phyloP scores from a whole-genome alignment of 1,284 basidiomycete genomes.

The Cutaneotrichosporon sp. region DNA sequence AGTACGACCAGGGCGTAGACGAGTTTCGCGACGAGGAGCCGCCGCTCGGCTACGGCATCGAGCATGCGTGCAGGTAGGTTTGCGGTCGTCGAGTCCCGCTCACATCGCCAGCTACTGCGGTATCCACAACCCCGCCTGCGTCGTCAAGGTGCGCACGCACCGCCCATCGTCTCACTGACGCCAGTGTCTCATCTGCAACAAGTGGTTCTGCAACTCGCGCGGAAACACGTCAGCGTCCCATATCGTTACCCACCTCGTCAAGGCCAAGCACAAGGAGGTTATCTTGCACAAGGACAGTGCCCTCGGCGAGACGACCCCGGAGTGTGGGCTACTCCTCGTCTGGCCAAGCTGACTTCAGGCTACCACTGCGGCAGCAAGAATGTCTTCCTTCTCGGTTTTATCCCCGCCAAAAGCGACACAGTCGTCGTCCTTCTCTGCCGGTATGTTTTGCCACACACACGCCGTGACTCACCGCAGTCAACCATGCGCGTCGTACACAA shows the following conservation, averaged over 20 bases:
- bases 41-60: slow-evolving; percentile 68
- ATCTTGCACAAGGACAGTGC: slow-evolving; percentile 91
- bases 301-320: slow-evolving; percentile 92
- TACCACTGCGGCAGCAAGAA: slow-evolving; percentile 99
- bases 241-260: slow-evolving; percentile 97
- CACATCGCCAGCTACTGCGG: slow-evolving; percentile 77
- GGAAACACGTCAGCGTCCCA: slow-evolving; percentile 97
- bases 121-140: slow-evolving; percentile 95
- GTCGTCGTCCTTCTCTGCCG: slow-evolving; percentile 98
- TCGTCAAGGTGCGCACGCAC: slow-evolving; percentile 62
- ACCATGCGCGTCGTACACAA: slow-evolving; percentile 86
- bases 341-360: slow-evolving; percentile 36
- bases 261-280: slow-evolving; percentile 98
- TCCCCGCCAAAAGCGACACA: slow-evolving; percentile 97
- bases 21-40: slow-evolving; percentile 79
- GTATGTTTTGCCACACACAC: slow-evolving; percentile 49
- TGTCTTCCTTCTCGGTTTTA: slow-evolving; percentile 98
- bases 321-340: slow-evolving; percentile 55
- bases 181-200: slow-evolving; percentile 80
- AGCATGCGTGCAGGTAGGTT: slow-evolving; percentile 88
- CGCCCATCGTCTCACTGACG: slow-evolving; percentile 6
- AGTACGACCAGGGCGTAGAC: slow-evolving; percentile 76
- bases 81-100: background rate
- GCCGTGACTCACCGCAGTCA: slow-evolving; percentile 56
- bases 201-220: slow-evolving; percentile 99